Evolutionary conservation across 1,139 yeast species (phyloP), one percentile per base, ranked within the genome.

Genomic region (Candida sp.): DNA sequence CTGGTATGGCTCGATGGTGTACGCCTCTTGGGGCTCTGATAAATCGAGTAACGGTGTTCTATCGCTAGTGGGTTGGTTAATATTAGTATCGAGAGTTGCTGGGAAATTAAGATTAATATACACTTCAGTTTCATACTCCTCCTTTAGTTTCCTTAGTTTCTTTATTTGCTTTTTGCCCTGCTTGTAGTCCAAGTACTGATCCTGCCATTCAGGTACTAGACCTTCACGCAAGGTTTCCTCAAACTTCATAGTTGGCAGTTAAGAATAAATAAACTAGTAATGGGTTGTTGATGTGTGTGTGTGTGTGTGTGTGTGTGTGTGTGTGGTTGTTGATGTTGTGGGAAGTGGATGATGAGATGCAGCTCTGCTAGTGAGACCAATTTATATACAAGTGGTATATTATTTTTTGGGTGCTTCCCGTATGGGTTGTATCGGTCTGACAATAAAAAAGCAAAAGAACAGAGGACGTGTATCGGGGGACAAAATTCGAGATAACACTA

Each of bases 161-260:
- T 73, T 73, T 51, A 76, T 74, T 47, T 71, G 57, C 57, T 74
- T 75, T 59, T 75, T 76, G 5, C 80, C 80, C 27, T 70, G 70
- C 63, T 86, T 87, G 64, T 92, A 92, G 67, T 90, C 86, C 39
- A 92, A 73, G 61, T 92, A 91, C 64, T 88, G 92, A 53, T 83
- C 84, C 58, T 84, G 78, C 97, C 97, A 91, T 66, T 91, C 97
- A 1, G 97, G 96, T 5, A 90, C 90, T 55, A 83, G 69, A 31
- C 83, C 82, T 44, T 82, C 86, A 53, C 73, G 78, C 51, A 85
- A 68, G 34, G 85, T 79, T 56, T 82, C 87, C 9, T 82, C 87
- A 62, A 84, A 84, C 67, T 84, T 84, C 90, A 85, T 84, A 17
- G 34, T n/a, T 28, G 7, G 22, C 28, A 11, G 11, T n/a, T n/a